Evolutionary conservation across 345 rosid genomes (phyloP).

Genomic region (Gossypioides kirkii): DNA sequence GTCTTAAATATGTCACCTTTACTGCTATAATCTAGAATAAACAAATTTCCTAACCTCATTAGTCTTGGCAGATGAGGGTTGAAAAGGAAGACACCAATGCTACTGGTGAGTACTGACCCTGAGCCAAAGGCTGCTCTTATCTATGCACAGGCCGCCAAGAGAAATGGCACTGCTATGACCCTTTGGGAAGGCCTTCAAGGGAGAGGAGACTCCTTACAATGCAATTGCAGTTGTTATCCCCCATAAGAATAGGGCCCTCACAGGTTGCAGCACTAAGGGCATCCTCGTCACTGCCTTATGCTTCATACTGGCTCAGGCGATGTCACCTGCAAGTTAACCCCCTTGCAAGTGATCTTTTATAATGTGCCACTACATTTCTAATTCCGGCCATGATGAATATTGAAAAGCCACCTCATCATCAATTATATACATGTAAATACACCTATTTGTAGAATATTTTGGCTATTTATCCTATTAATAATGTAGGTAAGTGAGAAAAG

Average conservation of each 20-base stretch:
- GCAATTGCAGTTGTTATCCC: conserved; percentile 38
- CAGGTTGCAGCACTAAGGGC: conserved; percentile 25
- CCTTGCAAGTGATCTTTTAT: no score
- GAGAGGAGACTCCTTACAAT: conserved; percentile 55
- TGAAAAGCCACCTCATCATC: no score
- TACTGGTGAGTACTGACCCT: conserved; percentile 63
- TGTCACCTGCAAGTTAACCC: no score
- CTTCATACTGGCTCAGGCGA: no score
- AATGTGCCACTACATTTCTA: no score
- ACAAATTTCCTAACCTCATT: conserved; percentile 21
- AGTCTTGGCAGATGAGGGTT: conserved; percentile 62
- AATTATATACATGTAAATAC: no score
- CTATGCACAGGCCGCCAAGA: conserved; percentile 51
- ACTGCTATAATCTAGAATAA: neutral
- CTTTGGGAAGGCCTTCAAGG: conserved; percentile 59
- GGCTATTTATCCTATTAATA: no score
- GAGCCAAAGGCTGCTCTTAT: conserved; percentile 61
- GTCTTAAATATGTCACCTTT: neutral
- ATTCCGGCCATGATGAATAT: no score
- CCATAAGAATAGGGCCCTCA: conserved; percentile 50
- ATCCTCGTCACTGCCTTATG: no score
- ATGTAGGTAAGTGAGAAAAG: no score
- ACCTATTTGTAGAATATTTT: no score
- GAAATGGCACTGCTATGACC: conserved; percentile 58
- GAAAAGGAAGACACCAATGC: conserved; percentile 17